Percentiles rank a stretch among this genome's conserved stretches.
These are phyloP conservation scores for Ceriops tagal DNA, from an alignment of 345 rosid species.

Conservation along the genomic window DNA sequence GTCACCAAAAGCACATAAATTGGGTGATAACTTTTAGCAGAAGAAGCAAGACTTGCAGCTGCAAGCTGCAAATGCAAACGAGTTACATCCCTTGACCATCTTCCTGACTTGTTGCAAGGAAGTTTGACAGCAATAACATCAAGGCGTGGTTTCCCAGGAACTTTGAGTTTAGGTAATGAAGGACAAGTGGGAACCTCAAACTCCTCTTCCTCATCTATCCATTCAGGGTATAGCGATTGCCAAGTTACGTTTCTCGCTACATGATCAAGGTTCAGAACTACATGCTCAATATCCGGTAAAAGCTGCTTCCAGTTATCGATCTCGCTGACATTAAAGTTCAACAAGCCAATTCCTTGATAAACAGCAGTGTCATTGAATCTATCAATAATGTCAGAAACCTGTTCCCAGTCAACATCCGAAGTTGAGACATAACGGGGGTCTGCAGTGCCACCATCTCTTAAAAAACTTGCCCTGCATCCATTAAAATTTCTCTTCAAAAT, in stretches of 20 bases:
- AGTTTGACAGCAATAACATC: conserved; percentile 76
- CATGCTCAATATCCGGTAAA: conserved; percentile 55
- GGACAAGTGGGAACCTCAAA: conserved; percentile 82
- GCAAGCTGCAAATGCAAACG: conserved; percentile 82
- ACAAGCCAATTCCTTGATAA: conserved; percentile 67
- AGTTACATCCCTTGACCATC: conserved; percentile 84
- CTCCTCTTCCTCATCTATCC: conserved; percentile 94
- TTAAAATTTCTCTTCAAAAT: conserved; percentile 16
- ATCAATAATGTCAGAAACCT: conserved; percentile 47
- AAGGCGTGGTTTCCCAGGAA: conserved; percentile 68
- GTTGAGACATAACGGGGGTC: conserved; percentile 62
- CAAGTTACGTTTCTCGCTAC: conserved; percentile 49
- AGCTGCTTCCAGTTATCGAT: conserved; percentile 52
- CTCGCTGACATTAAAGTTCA: conserved; percentile 66
- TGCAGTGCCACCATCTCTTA: conserved; percentile 26
- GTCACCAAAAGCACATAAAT: conserved; percentile 64
- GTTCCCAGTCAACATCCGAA: conserved; percentile 57
- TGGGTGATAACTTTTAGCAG: conserved; percentile 66
- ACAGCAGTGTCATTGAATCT: conserved; percentile 40
- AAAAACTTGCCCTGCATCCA: conserved; percentile 37
- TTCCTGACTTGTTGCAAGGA: conserved; percentile 60
- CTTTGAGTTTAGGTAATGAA: conserved; percentile 57
- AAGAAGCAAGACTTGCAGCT: conserved; percentile 73
- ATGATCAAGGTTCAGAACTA: conserved; percentile 47
- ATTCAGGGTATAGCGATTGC: conserved; percentile 83